Evolutionary conservation across 192 early-diverging fungal species (phyloP), one percentile per base, ranked within the genome.

Genomic region (Coemansia sp.): DNA sequence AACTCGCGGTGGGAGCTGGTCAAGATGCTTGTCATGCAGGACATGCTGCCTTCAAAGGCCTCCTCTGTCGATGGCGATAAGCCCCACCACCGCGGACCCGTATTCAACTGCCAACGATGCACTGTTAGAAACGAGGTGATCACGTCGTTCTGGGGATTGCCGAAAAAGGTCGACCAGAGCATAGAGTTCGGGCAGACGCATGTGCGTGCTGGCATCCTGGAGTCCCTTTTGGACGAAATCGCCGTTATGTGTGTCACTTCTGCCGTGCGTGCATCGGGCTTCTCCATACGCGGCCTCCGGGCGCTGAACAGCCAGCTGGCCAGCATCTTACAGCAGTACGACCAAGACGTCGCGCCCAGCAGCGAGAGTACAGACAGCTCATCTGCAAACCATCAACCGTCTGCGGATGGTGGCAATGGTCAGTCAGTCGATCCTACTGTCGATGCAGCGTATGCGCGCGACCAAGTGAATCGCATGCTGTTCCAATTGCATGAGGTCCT

Each of bases 1-100:
- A 81, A 76, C 36, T 76, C 79, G 55, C 79, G 79, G 33, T 81
- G 79, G 79, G 79, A 76, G 70, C 67, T 81, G 35, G 79, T 81
- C 48, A 81, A 81, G 38, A 67, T 73, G 73, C 70, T 81, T 5
- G 79, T 76, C 2, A 73, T 81, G 73, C 79, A 79, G 63, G 76
- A 79, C 45, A 74, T 74, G 76, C 57, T 81, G n/a, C 40, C 79
- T 7, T 41, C 61, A 15, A 63, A 71, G 55, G 15, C 56, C n/a
- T 20, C 55, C 1, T 41, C 65, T 2, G 43, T 42, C 54, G 78
- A 75, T 45, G 61, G 59, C 41, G 70, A 66, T 40, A 58, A 49
- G 23, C 70, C 73, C 4, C 79, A 81, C 15, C 60, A 59, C 20
- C 73, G 74, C 38, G 79, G 79, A 8, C 79, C 79, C 5, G 79